Evolutionary conservation across 2,329 filamentous ascomycete species (phyloP).

Genomic region (Alternaria sp.): DNA sequence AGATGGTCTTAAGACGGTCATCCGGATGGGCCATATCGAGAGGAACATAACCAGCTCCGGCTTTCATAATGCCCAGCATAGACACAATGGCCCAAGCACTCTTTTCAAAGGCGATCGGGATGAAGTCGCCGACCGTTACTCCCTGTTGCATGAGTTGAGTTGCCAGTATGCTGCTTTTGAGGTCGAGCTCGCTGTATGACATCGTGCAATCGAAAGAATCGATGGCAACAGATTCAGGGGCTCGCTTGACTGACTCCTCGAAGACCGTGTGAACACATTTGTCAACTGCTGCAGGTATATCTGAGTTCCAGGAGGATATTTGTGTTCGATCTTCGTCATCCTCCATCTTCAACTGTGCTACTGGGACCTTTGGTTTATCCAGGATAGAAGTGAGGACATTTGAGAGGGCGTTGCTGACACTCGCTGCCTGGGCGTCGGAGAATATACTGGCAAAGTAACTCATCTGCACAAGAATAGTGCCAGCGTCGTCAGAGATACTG

Average conservation of each 20-base stretch:
- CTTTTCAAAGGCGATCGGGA: constrained; percentile 29
- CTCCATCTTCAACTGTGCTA: no score
- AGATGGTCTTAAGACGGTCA: constrained; percentile 3
- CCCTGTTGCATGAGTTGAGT: constrained; percentile 9
- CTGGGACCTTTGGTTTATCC: no score
- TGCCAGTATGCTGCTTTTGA: constrained; percentile 14
- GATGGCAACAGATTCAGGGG: constrained; percentile 21
- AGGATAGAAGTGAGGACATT: no score
- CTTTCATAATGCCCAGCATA: constrained; percentile 54
- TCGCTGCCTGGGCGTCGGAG: no score
- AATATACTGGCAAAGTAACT: no score
- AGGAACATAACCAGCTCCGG: constrained; percentile 52
- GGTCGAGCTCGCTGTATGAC: constrained; percentile 27
- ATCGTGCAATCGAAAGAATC: constrained; percentile 18
- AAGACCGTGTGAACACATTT: no score
- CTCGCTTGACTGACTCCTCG: not conserved
- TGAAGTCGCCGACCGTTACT: constrained; percentile 12
- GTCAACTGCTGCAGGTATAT: no score
- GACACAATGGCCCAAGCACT: constrained; percentile 38
- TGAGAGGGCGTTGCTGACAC: no score
- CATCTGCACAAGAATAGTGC: no score
- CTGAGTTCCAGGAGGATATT: no score
- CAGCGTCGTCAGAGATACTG: no score
- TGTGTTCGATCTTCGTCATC: no score
- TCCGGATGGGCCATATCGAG: constrained; percentile 9